Evolutionary conservation across 2,329 filamentous ascomycete genomes (phyloP).

Genomic region (Aureobasidium pullulans): DNA sequence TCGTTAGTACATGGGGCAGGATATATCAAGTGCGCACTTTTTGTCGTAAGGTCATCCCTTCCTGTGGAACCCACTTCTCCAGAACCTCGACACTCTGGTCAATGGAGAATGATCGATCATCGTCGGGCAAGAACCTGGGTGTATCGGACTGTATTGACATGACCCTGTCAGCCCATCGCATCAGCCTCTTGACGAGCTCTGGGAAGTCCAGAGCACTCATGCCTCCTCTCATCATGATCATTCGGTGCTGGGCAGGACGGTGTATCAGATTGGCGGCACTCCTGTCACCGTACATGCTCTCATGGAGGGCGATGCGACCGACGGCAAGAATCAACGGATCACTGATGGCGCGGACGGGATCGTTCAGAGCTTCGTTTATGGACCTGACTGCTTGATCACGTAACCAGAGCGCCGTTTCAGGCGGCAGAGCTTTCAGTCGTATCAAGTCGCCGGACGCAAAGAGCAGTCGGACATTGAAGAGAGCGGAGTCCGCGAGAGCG

Average conservation of each 20-base stretch:
- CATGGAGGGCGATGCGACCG: constrained; percentile 28
- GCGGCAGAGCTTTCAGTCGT: constrained; percentile 29
- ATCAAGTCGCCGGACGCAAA: constrained; percentile 28
- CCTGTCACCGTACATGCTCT: constrained; percentile 28
- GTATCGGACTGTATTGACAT: constrained; percentile 28
- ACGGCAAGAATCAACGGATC: constrained; percentile 43
- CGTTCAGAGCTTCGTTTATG: constrained; percentile 35
- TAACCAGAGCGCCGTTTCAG: constrained; percentile 35
- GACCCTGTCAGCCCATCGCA: constrained; percentile 27
- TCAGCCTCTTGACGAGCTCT: constrained; percentile 26
- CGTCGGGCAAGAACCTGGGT: constrained; percentile 23
- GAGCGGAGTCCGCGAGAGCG: constrained; percentile 25
- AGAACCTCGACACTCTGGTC: constrained; percentile 23
- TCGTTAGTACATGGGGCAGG: no score
- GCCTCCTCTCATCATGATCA: constrained; percentile 28
- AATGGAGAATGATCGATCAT: constrained; percentile 15
- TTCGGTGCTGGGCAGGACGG: constrained; percentile 26
- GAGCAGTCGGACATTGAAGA: constrained; percentile 28
- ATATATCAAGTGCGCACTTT: constrained; percentile 18
- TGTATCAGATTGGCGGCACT: constrained; percentile 24
- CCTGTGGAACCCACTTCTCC: constrained; percentile 25
- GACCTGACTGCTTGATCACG: constrained; percentile 38
- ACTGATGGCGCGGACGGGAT: constrained; percentile 25
- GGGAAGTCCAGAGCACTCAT: constrained; percentile 25
- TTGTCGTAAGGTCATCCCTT: constrained; percentile 23